Evolutionary conservation across 108 stramenopile genomes (phyloP).

Genomic region (Discostella stelligeroides): DNA sequence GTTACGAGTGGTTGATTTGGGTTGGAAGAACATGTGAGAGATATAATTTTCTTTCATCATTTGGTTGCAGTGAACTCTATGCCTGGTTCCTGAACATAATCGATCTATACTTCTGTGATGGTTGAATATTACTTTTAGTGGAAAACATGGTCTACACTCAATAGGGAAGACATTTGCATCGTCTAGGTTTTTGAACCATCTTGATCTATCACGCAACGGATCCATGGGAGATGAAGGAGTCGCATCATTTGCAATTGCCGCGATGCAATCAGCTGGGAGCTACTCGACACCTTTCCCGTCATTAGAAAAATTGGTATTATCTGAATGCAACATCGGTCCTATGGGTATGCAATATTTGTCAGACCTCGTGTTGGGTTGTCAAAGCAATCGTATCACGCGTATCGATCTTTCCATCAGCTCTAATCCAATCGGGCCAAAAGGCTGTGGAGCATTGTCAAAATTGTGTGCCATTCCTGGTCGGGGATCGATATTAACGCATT

Average conservation of each 20-base stretch:
- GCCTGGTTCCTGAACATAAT: background rate
- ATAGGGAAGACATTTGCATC: slow-evolving; percentile 48
- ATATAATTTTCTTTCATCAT: background rate
- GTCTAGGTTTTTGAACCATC: slow-evolving; percentile 19
- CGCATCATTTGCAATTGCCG: slow-evolving; percentile 19
- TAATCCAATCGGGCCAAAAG: slow-evolving; percentile 35
- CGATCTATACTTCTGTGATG: background rate
- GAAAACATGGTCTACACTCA: slow-evolving; percentile 27
- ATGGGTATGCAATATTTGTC: slow-evolving; percentile 23
- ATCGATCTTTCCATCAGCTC: slow-evolving; percentile 28
- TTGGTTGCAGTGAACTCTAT: background rate
- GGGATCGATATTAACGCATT: slow-evolving; percentile 39
- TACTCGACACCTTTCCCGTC: slow-evolving; percentile 22
- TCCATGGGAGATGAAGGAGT: slow-evolving; percentile 46
- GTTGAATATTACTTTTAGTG: slow-evolving; percentile 5
- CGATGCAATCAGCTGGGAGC: slow-evolving; percentile 12
- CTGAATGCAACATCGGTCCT: slow-evolving; percentile 55
- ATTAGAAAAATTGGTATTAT: slow-evolving; percentile 53
- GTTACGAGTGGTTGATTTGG: slow-evolving; percentile 60
- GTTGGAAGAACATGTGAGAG: slow-evolving; percentile 61
- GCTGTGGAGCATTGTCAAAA: slow-evolving; percentile 26
- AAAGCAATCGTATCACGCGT: slow-evolving; percentile 7
- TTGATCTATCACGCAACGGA: slow-evolving; percentile 59
- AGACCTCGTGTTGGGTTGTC: slow-evolving; percentile 6
- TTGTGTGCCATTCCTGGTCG: slow-evolving; percentile 12